Evolutionary conservation across 2,329 filamentous ascomycete genomes (phyloP), one percentile per base, ranked within the genome.

Genomic region (Huntiella abstrusa): DNA sequence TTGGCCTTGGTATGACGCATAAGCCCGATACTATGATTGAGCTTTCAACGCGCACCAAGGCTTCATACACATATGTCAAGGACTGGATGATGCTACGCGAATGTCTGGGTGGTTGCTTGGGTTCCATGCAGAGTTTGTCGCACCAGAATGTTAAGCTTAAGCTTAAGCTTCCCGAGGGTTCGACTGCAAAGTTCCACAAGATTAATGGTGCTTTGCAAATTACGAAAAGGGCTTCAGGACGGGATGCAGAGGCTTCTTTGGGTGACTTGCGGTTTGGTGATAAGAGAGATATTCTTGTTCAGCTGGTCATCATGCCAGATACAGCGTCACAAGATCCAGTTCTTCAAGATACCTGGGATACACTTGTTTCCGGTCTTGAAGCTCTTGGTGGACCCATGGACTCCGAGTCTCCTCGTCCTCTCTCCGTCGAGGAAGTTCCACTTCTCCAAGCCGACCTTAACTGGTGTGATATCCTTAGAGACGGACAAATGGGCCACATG

Each of bases 61-160:
- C 87, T 4, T 92, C 86, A 1, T 98, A 96, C 58, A 92, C 86
- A 1, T 98, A 96, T 56, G 87, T 98, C 54, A 98, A 96, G 64
- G 91, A 98, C 61, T 98, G 91, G 91, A 96, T 96, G 88, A 98
- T 96, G 88, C 72, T 98, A 33, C 80, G 91, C 22, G 91, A 98
- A 61, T 96, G 91, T 59, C 71, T 95, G 39, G 91, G 87, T 17
- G 91, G 91, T 38, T 96, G 88, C 56, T 67, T 98, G 22, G 91
- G 91, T 41, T 79, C 85, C 11, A 73, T 96, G 58, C 91, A 98
- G 61, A 86, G 84, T 2, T 80, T 85, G 22, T 96, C 91, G n/a
- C 91, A 98, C 59, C 91, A 96, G 60, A 96, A 96, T 57, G 91
- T 92, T 48, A 95, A 93, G 66, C 71, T 98, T 46, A 94, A 92